Evolutionary conservation across 345 rosid genomes (phyloP).

Genomic region (Syzygium aqueum): DNA sequence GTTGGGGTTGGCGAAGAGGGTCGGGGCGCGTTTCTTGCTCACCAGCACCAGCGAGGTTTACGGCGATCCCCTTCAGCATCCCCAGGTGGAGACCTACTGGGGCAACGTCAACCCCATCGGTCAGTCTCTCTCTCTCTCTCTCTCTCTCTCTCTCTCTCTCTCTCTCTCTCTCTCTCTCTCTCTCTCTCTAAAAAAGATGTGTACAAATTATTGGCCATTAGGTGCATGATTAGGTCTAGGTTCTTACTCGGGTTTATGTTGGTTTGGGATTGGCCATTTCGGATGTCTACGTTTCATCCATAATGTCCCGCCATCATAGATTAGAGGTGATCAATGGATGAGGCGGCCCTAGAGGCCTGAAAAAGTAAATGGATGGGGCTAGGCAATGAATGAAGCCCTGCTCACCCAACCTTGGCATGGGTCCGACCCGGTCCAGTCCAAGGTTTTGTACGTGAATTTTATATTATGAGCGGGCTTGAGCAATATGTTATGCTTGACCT

Average conservation of each 20-base stretch:
- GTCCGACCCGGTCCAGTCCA: neutral
- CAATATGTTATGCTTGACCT: neutral
- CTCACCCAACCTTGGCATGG: neutral
- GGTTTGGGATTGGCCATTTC: no score
- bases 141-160: neutral
- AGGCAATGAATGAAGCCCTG: neutral
- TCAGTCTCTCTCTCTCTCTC: constrained; percentile 1
- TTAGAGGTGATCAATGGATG: neutral
- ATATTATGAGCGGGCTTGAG: neutral
- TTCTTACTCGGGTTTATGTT: neutral
- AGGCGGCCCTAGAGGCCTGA: no score
- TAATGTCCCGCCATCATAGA: no score
- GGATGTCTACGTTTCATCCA: no score
- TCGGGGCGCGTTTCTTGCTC: constrained; percentile 69
- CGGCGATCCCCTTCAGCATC: constrained; percentile 84
- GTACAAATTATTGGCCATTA: no score
- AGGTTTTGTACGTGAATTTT: neutral
- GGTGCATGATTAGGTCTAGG: neutral
- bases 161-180: neutral
- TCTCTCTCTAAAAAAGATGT: neutral
- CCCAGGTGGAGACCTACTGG: constrained; percentile 85
- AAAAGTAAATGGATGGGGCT: neutral
- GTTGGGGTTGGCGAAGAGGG: constrained; percentile 76
- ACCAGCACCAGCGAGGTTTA: constrained; percentile 98
- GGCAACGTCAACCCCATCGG: constrained; percentile 90